Conservation (phyloP, 1,284 basidiomycete genomes). For the Ustanciosporium gigantosporum region DNA sequence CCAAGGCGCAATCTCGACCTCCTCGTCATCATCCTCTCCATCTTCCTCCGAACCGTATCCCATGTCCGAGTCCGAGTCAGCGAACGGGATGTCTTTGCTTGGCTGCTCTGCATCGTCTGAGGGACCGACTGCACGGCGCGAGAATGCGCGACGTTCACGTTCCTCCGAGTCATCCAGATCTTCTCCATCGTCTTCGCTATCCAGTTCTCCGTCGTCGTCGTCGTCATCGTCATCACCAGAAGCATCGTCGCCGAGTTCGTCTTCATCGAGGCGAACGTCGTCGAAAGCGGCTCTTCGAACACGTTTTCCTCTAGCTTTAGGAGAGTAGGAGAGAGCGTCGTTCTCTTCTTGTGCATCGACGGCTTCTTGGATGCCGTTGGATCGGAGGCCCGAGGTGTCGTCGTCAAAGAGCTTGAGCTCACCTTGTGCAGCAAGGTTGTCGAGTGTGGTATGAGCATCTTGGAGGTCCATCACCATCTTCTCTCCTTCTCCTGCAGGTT, state of each 20-base stretch:
- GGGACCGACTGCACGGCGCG: conserved; percentile 12
- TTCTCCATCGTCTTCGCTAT: conserved; percentile 41
- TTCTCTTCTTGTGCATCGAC: conserved; percentile 1
- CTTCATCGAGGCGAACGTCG: conserved; percentile 57
- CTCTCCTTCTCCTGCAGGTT: conserved; percentile 77
- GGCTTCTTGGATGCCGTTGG: conserved; percentile 3
- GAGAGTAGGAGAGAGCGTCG: conserved; percentile 2
- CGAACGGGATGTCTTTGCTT: conserved; percentile 53
- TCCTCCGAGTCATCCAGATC: conserved; percentile 21
- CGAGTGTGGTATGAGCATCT: conserved; percentile 80
- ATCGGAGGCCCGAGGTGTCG: conserved; percentile 62
- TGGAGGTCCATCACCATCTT: conserved; percentile 97
- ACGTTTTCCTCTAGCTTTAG: conserved; percentile 18
- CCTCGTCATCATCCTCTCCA: conserved; percentile 51
- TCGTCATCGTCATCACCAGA: conserved; percentile 51
- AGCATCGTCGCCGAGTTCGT: conserved; percentile 51
- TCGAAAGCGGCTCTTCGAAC: conserved; percentile 51
- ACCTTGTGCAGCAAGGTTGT: conserved; percentile 77
- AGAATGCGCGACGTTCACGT: conserved; percentile 11
- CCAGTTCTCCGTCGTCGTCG: conserved; percentile 42
- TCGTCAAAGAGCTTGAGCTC: conserved; percentile 86
- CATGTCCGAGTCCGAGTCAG: conserved; percentile 60
- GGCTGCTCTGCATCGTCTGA: conserved; percentile 24
- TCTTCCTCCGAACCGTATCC: conserved; percentile 31
- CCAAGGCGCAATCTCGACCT: conserved; percentile 69